A percentile compares a stretch with the other conserved stretches of the same genome.
These are phyloP conservation scores for Axilococcus clingmanii DNA, from an alignment of 139 green algal genomes.

Conservation along the genomic window DNA sequence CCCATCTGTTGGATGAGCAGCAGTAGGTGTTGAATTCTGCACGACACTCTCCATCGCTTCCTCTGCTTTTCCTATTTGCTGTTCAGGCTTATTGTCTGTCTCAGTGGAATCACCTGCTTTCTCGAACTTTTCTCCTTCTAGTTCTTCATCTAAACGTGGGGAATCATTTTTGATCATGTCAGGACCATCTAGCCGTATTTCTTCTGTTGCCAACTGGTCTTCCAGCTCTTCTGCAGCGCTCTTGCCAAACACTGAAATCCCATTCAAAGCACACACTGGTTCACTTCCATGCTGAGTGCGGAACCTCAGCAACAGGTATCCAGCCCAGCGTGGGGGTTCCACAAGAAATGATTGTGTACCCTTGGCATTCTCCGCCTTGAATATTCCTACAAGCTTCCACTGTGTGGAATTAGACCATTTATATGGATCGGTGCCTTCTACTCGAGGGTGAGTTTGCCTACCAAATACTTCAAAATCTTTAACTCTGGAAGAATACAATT, in stretches of 20 bases:
- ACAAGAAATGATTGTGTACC: constrained; percentile 58
- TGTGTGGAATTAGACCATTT: constrained; percentile 27
- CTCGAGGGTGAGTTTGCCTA: constrained; percentile 38
- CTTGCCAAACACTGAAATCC: constrained; percentile 47
- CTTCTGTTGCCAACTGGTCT: constrained; percentile 38
- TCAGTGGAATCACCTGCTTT: no score
- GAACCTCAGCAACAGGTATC: constrained; percentile 69
- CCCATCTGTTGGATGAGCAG: no score
- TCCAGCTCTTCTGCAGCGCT: constrained; percentile 77
- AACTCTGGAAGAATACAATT: constrained; percentile 71
- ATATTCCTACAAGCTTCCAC: constrained; percentile 65
- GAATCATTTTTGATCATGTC: no score
- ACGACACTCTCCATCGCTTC: no score
- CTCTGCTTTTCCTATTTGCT: no score
- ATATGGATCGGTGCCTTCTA: constrained; percentile 19
- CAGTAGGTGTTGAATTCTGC: no score
- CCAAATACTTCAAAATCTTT: constrained; percentile 49
- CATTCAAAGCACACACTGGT: constrained; percentile 81
- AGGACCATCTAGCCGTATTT: constrained; percentile 5
- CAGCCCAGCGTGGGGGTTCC: constrained; percentile 22
- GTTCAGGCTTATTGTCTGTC: no score
- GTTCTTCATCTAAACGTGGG: no score
- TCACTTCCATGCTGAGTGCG: constrained; percentile 67
- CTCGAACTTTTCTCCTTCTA: no score
- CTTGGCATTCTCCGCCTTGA: constrained; percentile 59